Base-by-base conservation (phyloP, 2,329 filamentous ascomycete genomes). In the Calonectria honghensis region DNA sequence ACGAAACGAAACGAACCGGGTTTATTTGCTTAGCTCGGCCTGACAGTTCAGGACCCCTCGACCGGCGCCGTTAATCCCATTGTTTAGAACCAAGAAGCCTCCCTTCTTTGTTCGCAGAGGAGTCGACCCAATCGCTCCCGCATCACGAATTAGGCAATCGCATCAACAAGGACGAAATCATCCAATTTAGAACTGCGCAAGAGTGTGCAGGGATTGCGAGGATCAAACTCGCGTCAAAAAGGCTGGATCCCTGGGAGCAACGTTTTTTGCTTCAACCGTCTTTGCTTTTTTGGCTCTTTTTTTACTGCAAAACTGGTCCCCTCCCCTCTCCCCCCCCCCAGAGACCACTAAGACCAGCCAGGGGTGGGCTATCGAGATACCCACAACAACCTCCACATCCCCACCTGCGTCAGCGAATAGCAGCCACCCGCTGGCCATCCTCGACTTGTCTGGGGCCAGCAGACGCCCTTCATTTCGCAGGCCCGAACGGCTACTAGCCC, bases 391-490 rank as follows among this genome's bases (percentile, higher is more conserved):
- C 52, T 52, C 52, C 57, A 50, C 45, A 16, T 68, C 35, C 39
- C 41, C 63, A 54, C 51, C 66, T 7, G 5, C 59, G n/a, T 20
- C 51, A 68, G 63, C 72, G 68, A 74, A 74, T 74, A 51, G 51
- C 65, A 45, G 67, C 50, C 37, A 54, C 48, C 35, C 61, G n/a
- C 39, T 16, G 45, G 61, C 72, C 72, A 48, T 72, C 54, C 68
- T 67, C 54, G 35, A 72, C 52, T 24, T 64, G 66, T 64, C 64
- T 65, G 59, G 75, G 54, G 45, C 73, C 74, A 73, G 61, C 72
- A 73, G 27, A 66, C 52, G 68, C 76, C 75, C 74, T 78, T 81
- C 79, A 81, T 81, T 80, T 81, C 79, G 74, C 70, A 41, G 41
- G 59, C 64, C 75, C 73, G 70, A 73, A 72, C 67, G 67, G 70